phyloP scores from a whole-genome alignment of 148 eudicot species.

The Rhododendron ferrugineum region DNA sequence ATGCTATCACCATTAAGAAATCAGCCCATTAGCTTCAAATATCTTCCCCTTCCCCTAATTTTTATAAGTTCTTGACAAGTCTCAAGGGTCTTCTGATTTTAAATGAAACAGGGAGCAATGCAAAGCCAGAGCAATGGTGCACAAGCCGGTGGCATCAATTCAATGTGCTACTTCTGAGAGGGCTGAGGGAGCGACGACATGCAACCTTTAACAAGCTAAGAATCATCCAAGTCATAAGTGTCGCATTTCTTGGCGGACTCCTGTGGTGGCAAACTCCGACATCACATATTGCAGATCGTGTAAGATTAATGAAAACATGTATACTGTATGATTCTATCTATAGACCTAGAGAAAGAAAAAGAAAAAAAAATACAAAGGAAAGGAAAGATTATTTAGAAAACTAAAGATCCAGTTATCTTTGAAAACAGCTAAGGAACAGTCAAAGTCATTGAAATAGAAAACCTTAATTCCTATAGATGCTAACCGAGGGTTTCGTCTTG shows the following conservation, averaged over 20 bases:
- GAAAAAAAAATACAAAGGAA: background rate
- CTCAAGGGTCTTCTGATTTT: slow-evolving; percentile 1
- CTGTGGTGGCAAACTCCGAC: slow-evolving; percentile 97
- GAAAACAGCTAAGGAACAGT: background rate
- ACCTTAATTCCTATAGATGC: slow-evolving; percentile 1
- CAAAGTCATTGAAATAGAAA: background rate
- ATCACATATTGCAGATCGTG: slow-evolving; percentile 87
- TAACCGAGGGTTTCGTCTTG: slow-evolving; percentile 10
- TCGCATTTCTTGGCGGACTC: slow-evolving; percentile 87
- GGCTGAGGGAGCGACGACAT: slow-evolving; percentile 75
- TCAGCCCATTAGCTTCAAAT: background rate
- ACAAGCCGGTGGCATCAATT: slow-evolving; percentile 96
- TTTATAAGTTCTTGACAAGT: background rate
- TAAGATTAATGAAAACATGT: slow-evolving; percentile 27
- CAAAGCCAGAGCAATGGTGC: slow-evolving; percentile 74
- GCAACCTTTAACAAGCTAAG: slow-evolving; percentile 83
- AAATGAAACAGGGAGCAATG: slow-evolving; percentile 42
- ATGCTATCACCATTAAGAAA: background rate
- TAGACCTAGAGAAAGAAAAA: background rate
- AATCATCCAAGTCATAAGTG: slow-evolving; percentile 90
- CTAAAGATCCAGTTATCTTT: background rate
- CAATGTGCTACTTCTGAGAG: slow-evolving; percentile 73
- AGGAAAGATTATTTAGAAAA: background rate
- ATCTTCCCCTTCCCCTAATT: no score
- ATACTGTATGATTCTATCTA: background rate